Base-by-base conservation (phyloP, 202 grass and related monocot species). In the Brachypodium distachyon region DNA sequence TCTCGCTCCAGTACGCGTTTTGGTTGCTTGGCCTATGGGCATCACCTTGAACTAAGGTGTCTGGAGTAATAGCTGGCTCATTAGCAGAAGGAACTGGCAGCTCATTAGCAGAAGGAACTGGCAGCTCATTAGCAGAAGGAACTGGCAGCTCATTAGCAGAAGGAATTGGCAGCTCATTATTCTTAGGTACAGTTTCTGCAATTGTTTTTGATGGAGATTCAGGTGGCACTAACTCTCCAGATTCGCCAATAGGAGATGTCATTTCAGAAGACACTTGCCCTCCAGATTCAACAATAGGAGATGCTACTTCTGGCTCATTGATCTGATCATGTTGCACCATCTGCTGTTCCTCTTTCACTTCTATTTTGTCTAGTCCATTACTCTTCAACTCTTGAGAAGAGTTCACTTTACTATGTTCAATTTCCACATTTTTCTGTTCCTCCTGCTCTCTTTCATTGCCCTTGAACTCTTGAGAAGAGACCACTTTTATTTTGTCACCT, bases 1-100 rank as follows among this genome's bases (percentile, higher is more conserved):
- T 91, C 76, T 89, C 89, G 22, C 75, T 88, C 84, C 81, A 94
- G 82, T 97, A 83, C 44, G 81, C 50, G 37, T 73, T 84, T 79
- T 86, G 84, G 78, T 58, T 82, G 27, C 79, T 72, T 36, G 63
- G 21, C 34, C 66, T 81, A 78, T 54, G 51, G 16, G 27, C 19
- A 79, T 82, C 77, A 65, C 67, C 54, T 69, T 62, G 40, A 51
- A 44, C 67, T 7, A 63, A 36, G 61, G 57, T 50, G 22, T 22
- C 55, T 48, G 68, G 52, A 82, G 80, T 21, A 66, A 52, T 28
- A 4, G 13, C 32, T 43, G 81, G 49, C 22, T 18, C 70, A 17
- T 54, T 55, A 55, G 32, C 49, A 73, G 48, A 55, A 55, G 21
- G 41, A 69, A 43, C 36, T 3, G 19, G 67, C 58, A 79, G 77